A percentile compares a stretch with the other conserved stretches of the same genome.
Conservation (phyloP, 2,329 filamentous ascomycete species). For the Dactylellina parvicollis region DNA sequence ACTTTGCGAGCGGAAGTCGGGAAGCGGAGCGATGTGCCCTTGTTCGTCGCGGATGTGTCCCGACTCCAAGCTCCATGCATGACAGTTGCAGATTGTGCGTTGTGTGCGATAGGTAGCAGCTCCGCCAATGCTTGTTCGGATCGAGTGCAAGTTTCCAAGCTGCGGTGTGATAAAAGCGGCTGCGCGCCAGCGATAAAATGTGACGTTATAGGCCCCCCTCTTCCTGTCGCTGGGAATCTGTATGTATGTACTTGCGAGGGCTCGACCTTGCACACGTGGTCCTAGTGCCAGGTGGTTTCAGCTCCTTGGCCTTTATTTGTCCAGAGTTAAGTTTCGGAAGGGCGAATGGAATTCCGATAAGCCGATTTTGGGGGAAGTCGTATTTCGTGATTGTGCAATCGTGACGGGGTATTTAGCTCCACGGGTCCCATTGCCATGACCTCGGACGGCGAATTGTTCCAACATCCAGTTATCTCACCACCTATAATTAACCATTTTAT, state of each 20-base stretch:
- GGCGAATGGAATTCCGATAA: conserved; percentile 36
- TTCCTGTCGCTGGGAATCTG: conserved; percentile 36
- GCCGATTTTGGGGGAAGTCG: conserved; percentile 25
- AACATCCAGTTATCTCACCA: conserved; percentile 52
- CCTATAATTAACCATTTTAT: conserved; percentile 45
- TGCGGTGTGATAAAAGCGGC: conserved; percentile 52
- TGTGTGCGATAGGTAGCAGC: conserved; percentile 43
- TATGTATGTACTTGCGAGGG: too few species aligned
- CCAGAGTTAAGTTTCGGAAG: conserved; percentile 39
- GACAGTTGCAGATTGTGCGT: conserved; percentile 46
- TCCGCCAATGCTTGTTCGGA: conserved; percentile 9
- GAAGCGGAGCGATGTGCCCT: conserved; percentile 35
- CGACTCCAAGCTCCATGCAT: conserved; percentile 47
- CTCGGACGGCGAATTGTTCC: conserved; percentile 46
- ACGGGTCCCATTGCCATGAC: conserved; percentile 45
- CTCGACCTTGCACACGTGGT: conserved; percentile 36
- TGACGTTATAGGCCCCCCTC: conserved; percentile 51
- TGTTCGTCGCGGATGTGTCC: conserved; percentile 52
- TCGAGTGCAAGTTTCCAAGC: conserved; percentile 38
- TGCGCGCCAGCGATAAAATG: conserved; percentile 53
- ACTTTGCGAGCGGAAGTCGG: conserved; percentile 39
- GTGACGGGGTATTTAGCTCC: conserved; percentile 43
- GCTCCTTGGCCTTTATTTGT: conserved; percentile 17
- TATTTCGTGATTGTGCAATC: conserved; percentile 42
- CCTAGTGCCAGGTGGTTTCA: conserved; percentile 18